Evolutionary conservation across 805 yeast genomes (phyloP), one percentile per base, ranked within the genome.

Genomic region (Scheffersomyces amazonensis): DNA sequence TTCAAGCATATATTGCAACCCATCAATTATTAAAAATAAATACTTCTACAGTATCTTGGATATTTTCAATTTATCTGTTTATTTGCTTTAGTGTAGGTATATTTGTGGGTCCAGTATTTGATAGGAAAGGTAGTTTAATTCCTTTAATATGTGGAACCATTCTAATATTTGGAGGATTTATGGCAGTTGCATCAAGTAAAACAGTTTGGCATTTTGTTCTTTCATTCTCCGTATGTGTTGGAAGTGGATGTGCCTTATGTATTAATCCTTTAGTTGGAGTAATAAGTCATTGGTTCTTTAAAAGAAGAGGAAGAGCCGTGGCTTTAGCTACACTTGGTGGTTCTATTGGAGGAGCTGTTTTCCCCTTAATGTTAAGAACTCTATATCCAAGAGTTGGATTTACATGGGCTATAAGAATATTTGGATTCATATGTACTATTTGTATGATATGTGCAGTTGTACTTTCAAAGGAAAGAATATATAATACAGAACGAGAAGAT

Each of bases 231-330:
- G 29, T 55, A 4, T 64, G 75, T 28, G 60, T 72, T 29, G 89
- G 87, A 2, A 42, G 74, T 9, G 87, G 86, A 0, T 69, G 75
- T 21, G 83, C 83, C 2, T 61, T 81, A 20, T 64, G 78, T 16
- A 71, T 79, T 58, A 71, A 82, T 8, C 87, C 88, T 0, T 50
- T 79, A 16, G 65, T 83, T 1, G 75, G 84, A 10, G 78, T 76
- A 12, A 70, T 81, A 1, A 76, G 81, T 16, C 87, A 83, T 45
- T 83, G 86, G 81, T 83, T 83, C 52, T 62, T 68, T 24, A 57
- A 58, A 23, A 80, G 69, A 48, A 65, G 89, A 48, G 86, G 78
- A 1, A 64, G 70, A 42, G 58, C 20, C 33, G 42, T 27, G 46
- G 82, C 1, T 6, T 27, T 27, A 5, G 30, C 30, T 5, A 27